Evolutionary conservation across 108 stramenopile genomes (phyloP), one percentile per base, ranked within the genome.

Genomic region (Fistulifera pelliculosa): DNA sequence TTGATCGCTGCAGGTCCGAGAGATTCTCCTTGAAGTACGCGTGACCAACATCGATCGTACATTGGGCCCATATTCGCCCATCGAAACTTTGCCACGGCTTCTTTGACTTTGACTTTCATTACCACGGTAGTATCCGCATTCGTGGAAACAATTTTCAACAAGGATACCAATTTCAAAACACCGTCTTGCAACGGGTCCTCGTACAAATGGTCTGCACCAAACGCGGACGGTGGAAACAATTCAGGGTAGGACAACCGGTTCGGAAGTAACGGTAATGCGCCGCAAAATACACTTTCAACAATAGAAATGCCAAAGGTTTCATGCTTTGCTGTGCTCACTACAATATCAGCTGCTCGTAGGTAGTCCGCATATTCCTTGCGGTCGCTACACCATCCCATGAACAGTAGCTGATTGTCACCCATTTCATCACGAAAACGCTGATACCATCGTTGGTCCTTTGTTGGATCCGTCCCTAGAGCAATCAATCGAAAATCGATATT

Each of bases 281-380:
- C 62, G 31, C 53, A 63, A 45, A 21, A 55, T 27, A 55, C 62
- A 21, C 62, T 63, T 54, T 63, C 62, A 8, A 63, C 62, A 27
- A 63, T 55, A n/a, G 62, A 63, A 10, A 63, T 63, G 11, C 62
- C 62, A 63, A 63, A 63, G 45, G 62, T 63, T 38, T 63, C 62
- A 27, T 63, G 62, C 8, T 47, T 26, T 0, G 62, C 62, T 1
- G 62, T 63, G 0, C 53, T 54, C 0, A 63, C 54, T 19, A 63
- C 62, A 54, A 63, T 55, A 11, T 41, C 28, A 2, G 62, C 52
- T 38, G 23, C 11, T 12, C 16, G 17, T 1, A 63, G 44, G 45
- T 54, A 63, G 12, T 55, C 5, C 17, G 62, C 54, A 47, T 63
- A 63, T 17, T 63, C 62, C 5, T 21, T 26, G 7, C 62, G 62